These are phyloP conservation scores for Chaetomium globosum DNA, from an alignment of 2,329 filamentous ascomycete species.

Conservation along the genomic window DNA sequence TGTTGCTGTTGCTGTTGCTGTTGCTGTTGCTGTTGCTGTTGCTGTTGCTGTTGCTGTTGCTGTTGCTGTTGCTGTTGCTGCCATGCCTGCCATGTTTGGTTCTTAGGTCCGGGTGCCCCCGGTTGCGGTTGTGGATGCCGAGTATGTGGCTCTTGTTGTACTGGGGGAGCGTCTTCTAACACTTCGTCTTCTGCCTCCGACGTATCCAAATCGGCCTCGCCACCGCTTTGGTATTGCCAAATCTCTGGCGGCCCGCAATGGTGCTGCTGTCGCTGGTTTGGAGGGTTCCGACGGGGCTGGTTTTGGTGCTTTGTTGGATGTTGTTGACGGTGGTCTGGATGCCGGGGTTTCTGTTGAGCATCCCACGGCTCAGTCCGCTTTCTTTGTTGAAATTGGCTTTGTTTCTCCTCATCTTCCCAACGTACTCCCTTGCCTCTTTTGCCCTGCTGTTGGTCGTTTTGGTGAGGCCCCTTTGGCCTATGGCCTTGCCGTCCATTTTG, in stretches of 20 bases:
- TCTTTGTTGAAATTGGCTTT: not conserved
- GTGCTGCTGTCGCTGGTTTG: not conserved
- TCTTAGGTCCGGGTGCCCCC: not conserved
- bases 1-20: not conserved
- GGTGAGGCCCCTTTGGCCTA: not conserved
- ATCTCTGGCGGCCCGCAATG: not conserved
- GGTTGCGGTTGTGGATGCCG: not conserved
- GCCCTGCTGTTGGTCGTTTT: not conserved
- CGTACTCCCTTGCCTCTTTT: not conserved
- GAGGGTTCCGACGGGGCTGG: not conserved
- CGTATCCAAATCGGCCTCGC: not conserved
- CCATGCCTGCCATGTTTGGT: constrained; percentile 5
- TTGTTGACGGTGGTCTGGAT: not conserved
- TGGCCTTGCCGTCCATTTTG: not conserved
- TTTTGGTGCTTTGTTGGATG: not conserved
- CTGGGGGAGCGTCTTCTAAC: not conserved
- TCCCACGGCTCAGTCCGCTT: not conserved
- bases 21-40: not conserved
- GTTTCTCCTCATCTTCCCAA: not conserved
- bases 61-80: not conserved
- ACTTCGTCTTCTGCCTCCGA: not conserved
- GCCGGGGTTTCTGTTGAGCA: not conserved
- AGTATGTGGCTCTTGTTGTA: not conserved
- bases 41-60: not conserved
- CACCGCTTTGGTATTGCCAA: not conserved